These are phyloP conservation scores for Parathielavia hyrcaniae DNA, from an alignment of 495 filamentous ascomycete genomes.

Conservation along the genomic window DNA sequence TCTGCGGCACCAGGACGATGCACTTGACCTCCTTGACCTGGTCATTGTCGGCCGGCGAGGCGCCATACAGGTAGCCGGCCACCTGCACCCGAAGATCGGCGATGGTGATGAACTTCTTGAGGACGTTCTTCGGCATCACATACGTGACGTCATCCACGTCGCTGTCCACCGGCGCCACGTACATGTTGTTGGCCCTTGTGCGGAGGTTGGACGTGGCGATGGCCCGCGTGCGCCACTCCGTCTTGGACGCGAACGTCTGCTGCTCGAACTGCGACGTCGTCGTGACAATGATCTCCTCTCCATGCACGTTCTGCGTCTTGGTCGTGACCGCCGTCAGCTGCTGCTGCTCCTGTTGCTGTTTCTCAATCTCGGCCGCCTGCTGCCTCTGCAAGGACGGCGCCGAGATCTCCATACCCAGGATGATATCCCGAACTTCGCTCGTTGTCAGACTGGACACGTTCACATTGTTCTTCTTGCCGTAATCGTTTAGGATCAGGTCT, in stretches of 20 bases:
- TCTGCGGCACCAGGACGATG: conserved; percentile 96
- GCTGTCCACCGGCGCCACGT: conserved; percentile 91
- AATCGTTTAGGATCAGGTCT: conserved; percentile 95
- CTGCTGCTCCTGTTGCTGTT: conserved; percentile 93
- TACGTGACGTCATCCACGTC: conserved; percentile 79
- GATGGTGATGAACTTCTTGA: conserved; percentile 98
- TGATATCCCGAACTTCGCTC: conserved; percentile 96
- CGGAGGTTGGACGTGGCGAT: conserved; percentile 95
- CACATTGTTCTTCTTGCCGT: conserved; percentile 99
- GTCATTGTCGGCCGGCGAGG: conserved; percentile 86
- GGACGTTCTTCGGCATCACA: conserved; percentile 97
- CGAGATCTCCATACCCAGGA: conserved; percentile 98
- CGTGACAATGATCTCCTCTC: conserved; percentile 97
- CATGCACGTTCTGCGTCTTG: conserved; percentile 95
- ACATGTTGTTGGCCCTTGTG: conserved; percentile 95
- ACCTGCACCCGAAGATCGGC: conserved; percentile 96
- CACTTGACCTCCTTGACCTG: conserved; percentile 94
- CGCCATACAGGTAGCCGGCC: conserved; percentile 90
- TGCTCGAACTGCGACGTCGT: conserved; percentile 97
- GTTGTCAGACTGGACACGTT: conserved; percentile 94
- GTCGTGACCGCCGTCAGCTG: conserved; percentile 97
- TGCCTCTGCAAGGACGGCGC: conserved; percentile 97
- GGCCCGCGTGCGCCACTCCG: conserved; percentile 94
- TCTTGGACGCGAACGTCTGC: conserved; percentile 95
- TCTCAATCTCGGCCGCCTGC: conserved; percentile 98